phyloP scores from a whole-genome alignment of 176 grass and related monocot genomes.

The Carex parvula region DNA sequence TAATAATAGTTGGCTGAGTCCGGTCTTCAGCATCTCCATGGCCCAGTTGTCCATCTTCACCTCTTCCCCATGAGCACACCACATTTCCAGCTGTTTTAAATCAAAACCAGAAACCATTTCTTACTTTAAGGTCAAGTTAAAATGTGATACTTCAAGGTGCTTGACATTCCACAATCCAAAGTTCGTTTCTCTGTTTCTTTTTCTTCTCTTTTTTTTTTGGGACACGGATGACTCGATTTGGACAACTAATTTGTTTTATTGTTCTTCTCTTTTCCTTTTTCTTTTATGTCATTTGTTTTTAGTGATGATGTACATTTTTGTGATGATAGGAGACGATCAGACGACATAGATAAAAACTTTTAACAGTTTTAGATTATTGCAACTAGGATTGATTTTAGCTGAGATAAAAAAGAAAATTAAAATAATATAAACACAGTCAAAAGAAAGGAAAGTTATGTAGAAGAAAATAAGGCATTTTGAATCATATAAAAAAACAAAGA shows the following conservation, averaged over 20 bases:
- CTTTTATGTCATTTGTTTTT: background rate
- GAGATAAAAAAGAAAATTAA: background rate
- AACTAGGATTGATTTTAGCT: background rate
- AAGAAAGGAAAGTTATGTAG: background rate
- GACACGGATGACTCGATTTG: background rate
- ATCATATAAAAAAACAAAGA: background rate
- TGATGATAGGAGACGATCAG: background rate
- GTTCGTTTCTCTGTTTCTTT: background rate
- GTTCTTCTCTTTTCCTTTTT: background rate
- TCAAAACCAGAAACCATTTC: background rate
- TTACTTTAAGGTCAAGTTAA: background rate
- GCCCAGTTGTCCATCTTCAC: constrained; percentile 95
- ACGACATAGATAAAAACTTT: background rate
- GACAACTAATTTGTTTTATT: background rate
- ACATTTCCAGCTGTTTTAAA: constrained; percentile 61
- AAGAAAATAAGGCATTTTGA: background rate
- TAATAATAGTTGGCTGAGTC: constrained; percentile 72
- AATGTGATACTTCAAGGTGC: background rate
- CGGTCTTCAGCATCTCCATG: constrained; percentile 95
- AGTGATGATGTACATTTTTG: background rate
- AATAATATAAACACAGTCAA: background rate
- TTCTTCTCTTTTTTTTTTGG: background rate
- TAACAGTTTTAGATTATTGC: background rate
- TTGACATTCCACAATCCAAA: background rate
- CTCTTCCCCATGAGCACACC: constrained; percentile 96